These are phyloP conservation scores for Yamadazyma dendronema DNA, from an alignment of 1,139 yeast genomes.

Conservation along the genomic window DNA sequence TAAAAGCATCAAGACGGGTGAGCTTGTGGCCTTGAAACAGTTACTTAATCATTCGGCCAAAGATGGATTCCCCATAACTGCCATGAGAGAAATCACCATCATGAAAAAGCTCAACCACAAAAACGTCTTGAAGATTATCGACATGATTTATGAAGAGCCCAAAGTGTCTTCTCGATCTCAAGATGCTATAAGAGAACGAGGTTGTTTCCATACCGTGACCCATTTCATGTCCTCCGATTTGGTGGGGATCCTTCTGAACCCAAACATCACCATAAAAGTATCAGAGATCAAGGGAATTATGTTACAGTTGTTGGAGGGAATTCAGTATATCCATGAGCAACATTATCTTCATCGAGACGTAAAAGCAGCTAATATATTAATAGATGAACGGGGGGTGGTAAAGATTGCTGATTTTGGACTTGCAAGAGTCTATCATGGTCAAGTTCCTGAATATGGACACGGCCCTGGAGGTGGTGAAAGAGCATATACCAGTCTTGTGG, in stretches of 20 bases:
- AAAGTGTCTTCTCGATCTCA: slow-evolving; percentile 29
- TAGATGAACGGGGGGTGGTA: slow-evolving; percentile 72
- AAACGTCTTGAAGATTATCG: slow-evolving; percentile 76
- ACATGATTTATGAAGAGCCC: slow-evolving; percentile 74
- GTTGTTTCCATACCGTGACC: slow-evolving; percentile 78
- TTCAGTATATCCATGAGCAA: slow-evolving; percentile 75
- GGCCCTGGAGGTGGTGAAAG: slow-evolving; percentile 75
- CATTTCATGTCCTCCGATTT: slow-evolving; percentile 94
- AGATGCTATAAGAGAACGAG: slow-evolving; percentile 39
- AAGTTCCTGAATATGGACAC: slow-evolving; percentile 53
- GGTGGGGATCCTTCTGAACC: slow-evolving; percentile 88
- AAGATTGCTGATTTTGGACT: slow-evolving; percentile 93
- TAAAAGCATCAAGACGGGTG: slow-evolving; percentile 25
- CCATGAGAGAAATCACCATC: slow-evolving; percentile 87
- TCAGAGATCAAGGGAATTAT: slow-evolving; percentile 82
- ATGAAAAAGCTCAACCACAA: slow-evolving; percentile 67
- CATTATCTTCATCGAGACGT: slow-evolving; percentile 84
- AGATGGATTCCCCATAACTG: slow-evolving; percentile 94
- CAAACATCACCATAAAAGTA: slow-evolving; percentile 57
- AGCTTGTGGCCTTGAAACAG: slow-evolving; percentile 62
- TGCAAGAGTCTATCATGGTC: slow-evolving; percentile 78
- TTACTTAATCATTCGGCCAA: slow-evolving; percentile 79
- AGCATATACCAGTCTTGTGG: slow-evolving; percentile 86
- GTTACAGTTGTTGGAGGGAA: slow-evolving; percentile 75
- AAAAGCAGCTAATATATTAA: slow-evolving; percentile 87